Evolutionary conservation across 1,284 basidiomycete genomes (phyloP), one percentile per base, ranked within the genome.

Genomic region (Cerrena zonata): DNA sequence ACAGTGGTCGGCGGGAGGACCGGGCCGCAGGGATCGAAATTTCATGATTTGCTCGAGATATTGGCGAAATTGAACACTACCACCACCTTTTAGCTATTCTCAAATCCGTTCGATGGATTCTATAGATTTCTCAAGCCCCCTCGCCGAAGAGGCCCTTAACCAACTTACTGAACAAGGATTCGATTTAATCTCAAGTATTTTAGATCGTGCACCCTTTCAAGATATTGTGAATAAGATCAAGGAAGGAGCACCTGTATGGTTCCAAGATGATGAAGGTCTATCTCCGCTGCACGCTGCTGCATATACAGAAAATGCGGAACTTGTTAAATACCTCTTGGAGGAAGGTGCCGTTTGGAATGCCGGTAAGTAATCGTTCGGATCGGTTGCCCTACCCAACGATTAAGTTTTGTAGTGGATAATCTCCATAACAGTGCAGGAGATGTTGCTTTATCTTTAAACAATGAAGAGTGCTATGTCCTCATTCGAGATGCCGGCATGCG

Each of bases 301-400:
- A 0, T 91, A 88, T 58, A 68, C 77, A 30, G 82, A 86, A 53
- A 78, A 88, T 57, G 66, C 75, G 2, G 73, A 77, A 7, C 69
- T 94, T 4, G 74, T 90, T 5, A 75, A 78, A 51, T 62, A 79
- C 3, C 72, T 98, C 39, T 74, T 99, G 25, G 74, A 83, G n/a
- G 76, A 82, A 48, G 94, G 95, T 2, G 94, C 92, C 0, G 65
- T 94, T 0, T 99, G 95, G 95, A 97, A 96, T 66, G 80, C 89
- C 53, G 83, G 90, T 84, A 54, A 58, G 77, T 60, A 19, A 13
- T 24, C 54, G 13, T 45, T 25, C 2, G 65, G n/a, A n/a, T n/a
- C 90, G 0, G 95, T 91, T 91, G 94, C 92, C 64, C 77, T 84
- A 56, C 78, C 85, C 80, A 53, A 58, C 73, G 57, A 25, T 42